A percentile compares a stretch with the other conserved stretches of the same genome.
These are phyloP conservation scores for Sporothrix humicola DNA, from an alignment of 2,329 filamentous ascomycete species.

Conservation along the genomic window DNA sequence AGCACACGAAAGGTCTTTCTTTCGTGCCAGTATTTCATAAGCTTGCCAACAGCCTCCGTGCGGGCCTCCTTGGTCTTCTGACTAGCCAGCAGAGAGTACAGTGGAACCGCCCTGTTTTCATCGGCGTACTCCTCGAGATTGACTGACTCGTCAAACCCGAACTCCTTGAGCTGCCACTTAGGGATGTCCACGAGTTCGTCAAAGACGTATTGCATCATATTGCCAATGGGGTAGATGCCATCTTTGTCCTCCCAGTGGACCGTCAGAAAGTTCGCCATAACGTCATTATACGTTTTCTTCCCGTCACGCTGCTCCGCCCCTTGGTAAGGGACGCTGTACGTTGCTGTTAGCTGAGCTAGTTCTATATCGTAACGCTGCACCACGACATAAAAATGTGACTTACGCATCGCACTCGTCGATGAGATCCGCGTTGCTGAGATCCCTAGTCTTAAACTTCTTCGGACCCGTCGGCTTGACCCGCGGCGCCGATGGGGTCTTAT, in stretches of 20 bases:
- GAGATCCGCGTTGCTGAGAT: conserved; percentile 39
- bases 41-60: conserved; percentile 62
- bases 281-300: conserved; percentile 51
- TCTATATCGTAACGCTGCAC: neutral
- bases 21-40: conserved; percentile 68
- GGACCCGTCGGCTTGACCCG: too few relatives aligned
- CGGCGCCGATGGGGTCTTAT: too few relatives aligned
- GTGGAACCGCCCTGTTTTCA: conserved; percentile 64
- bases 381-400: conserved; percentile 27
- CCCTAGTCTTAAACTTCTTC: neutral
- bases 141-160: conserved; percentile 61
- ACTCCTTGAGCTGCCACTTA: conserved; percentile 59
- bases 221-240: conserved; percentile 60
- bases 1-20: too few relatives aligned
- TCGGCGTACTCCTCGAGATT: conserved; percentile 28
- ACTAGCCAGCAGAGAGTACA: conserved; percentile 50
- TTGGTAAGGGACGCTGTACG: conserved; percentile 75
- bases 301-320: conserved; percentile 53
- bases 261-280: conserved; percentile 69
- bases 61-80: conserved; percentile 54
- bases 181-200: conserved; percentile 56
- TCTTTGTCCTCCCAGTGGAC: conserved; percentile 67
- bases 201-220: conserved; percentile 59
- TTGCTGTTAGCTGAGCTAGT: neutral
- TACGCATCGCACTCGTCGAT: conserved; percentile 40